phyloP scores from a whole-genome alignment of 2,329 filamentous ascomycete genomes.

The Fusarium albidum region DNA sequence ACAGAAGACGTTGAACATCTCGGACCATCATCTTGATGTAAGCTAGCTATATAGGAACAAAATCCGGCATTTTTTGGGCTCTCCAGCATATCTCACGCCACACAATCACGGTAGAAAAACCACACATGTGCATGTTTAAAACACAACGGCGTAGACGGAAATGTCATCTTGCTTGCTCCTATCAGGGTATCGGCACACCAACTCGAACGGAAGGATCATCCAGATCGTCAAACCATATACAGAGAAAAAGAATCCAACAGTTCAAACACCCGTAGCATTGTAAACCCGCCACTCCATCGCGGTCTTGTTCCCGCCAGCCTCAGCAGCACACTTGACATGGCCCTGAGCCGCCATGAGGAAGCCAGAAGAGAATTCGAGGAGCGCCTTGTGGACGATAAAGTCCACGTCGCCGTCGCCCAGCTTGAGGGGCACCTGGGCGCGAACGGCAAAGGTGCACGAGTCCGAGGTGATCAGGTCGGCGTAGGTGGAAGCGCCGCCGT shows the following conservation, averaged over 20 bases:
- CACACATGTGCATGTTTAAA: background rate
- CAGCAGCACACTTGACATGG: constrained; percentile 16
- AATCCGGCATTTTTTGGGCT: too few species aligned
- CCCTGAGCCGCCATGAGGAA: constrained; percentile 27
- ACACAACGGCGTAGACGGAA: constrained; percentile 7
- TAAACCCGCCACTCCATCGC: constrained; percentile 32
- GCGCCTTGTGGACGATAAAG: constrained; percentile 24
- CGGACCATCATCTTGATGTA: too few species aligned
- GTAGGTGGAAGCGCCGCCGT: constrained; percentile 21
- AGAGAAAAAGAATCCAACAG: constrained; percentile 12
- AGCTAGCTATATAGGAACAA: too few species aligned
- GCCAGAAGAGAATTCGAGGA: constrained; percentile 28
- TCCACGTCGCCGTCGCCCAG: constrained; percentile 29
- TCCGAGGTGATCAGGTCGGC: constrained; percentile 37
- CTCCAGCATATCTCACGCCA: too few species aligned
- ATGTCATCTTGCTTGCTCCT: constrained; percentile 8
- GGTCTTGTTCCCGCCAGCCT: constrained; percentile 15
- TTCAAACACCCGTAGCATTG: constrained; percentile 4
- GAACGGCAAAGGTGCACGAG: constrained; percentile 40
- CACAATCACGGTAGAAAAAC: background rate
- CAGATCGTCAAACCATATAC: constrained; percentile 1
- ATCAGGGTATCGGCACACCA: constrained; percentile 29
- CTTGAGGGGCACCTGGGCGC: constrained; percentile 26
- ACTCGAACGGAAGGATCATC: constrained; percentile 13
- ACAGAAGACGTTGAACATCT: too few species aligned